These are phyloP conservation scores for Phytophthora crassamura DNA, from an alignment of 352 stramenopile genomes.

Conservation along the genomic window DNA sequence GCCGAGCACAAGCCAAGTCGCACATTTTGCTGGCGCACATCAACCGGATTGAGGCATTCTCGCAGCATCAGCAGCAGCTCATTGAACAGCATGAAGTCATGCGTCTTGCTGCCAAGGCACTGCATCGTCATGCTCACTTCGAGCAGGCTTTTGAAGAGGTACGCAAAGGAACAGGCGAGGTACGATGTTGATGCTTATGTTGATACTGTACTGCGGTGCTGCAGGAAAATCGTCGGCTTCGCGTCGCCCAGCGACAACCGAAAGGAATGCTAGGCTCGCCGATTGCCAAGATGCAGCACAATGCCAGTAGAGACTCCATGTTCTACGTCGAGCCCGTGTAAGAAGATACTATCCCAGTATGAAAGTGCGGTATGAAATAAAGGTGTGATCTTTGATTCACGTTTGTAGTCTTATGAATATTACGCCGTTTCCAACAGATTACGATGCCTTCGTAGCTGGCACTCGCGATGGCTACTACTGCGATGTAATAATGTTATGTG, in stretches of 20 bases:
- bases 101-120: slow-evolving; percentile 51
- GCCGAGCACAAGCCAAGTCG: slow-evolving; percentile 45
- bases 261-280: slow-evolving; percentile 49
- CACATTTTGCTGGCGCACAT: slow-evolving; percentile 56
- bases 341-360: background rate
- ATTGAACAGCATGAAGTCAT: slow-evolving; percentile 44
- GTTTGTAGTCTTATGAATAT: background rate
- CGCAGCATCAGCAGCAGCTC: slow-evolving; percentile 44
- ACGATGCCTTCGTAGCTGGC: too few species aligned
- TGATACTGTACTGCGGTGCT: background rate
- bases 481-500: too few species aligned
- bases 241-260: slow-evolving; percentile 41
- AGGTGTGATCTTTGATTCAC: background rate
- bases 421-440: too few species aligned
- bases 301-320: slow-evolving; percentile 69
- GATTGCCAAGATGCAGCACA: slow-evolving; percentile 36
- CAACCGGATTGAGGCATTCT: slow-evolving; percentile 51
- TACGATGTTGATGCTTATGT: too few species aligned
- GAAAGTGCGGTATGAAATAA: too few species aligned
- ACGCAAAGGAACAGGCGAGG: background rate
- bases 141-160: slow-evolving; percentile 47
- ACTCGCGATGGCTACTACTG: too few species aligned
- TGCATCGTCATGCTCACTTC: slow-evolving; percentile 55
- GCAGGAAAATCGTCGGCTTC: slow-evolving; percentile 47
- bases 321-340: slow-evolving; percentile 50